Conservation (phyloP, 345 rosid species). For the Turnera subulata region DNA sequence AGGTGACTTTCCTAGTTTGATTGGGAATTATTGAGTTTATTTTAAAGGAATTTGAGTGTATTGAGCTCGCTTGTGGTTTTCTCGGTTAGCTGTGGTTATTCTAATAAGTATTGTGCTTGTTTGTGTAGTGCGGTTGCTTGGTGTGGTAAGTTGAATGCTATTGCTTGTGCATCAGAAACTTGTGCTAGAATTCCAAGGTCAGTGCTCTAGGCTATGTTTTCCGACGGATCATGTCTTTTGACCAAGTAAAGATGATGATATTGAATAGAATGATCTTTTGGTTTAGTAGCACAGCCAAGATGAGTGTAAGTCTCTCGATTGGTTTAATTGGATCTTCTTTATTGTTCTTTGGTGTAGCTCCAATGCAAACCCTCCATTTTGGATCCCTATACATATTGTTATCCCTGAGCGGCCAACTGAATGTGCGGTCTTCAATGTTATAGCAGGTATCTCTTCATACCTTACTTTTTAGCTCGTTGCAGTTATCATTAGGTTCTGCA, state of each 20-base stretch:
- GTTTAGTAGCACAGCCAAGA: background rate
- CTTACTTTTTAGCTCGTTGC: background rate
- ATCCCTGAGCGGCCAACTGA: conserved; percentile 98
- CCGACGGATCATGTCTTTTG: background rate
- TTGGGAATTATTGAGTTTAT: too few species aligned
- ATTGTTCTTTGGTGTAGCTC: conserved; percentile 49
- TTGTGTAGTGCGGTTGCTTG: conserved; percentile 87
- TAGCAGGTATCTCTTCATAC: conserved; percentile 60
- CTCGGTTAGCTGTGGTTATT: background rate
- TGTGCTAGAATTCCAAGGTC: conserved; percentile 98
- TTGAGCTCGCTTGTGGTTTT: background rate
- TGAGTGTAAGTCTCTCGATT: background rate
- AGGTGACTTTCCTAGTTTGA: conserved; percentile 36
- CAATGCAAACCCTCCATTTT: conserved; percentile 81
- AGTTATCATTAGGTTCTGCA: background rate
- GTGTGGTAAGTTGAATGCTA: conserved; percentile 99
- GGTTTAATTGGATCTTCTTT: too few species aligned
- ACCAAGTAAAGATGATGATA: too few species aligned
- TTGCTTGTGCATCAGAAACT: conserved; percentile 98
- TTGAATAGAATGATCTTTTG: background rate
- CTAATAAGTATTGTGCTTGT: background rate
- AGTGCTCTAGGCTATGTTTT: background rate
- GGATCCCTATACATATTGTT: conserved; percentile 96
- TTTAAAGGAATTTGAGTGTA: background rate
- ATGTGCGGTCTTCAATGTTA: conserved; percentile 83